Evolutionary conservation across 352 stramenopile species (phyloP).

Genomic region (Thraustochytrium sp.): DNA sequence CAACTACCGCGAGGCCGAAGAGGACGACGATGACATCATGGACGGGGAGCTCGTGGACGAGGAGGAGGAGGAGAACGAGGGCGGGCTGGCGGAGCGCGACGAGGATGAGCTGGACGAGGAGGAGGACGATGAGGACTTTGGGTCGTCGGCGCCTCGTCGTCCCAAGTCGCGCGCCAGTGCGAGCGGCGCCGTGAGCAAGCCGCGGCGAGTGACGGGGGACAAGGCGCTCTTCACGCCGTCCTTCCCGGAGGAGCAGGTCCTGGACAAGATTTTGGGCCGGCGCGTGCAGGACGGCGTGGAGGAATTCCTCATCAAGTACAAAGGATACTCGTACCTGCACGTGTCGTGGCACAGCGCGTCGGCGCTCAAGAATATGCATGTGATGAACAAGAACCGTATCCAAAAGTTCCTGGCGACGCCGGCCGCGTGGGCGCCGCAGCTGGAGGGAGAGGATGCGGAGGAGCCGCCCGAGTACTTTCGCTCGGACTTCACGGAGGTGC

Average conservation of each 20-base stretch:
- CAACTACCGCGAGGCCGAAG: background rate
- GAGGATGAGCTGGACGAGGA: background rate
- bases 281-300: background rate
- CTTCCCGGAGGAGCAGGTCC: constrained; percentile 14
- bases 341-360: constrained; percentile 89
- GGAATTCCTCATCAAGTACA: constrained; percentile 99
- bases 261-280: constrained; percentile 8
- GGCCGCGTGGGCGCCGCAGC: background rate
- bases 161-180: too few relatives aligned
- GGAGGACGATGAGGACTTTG: background rate
- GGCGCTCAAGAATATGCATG: constrained; percentile 56
- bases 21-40: background rate
- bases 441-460: background rate
- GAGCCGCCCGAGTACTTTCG: background rate
- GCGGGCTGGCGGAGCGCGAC: background rate
- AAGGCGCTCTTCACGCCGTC: background rate
- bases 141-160: background rate
- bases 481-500: background rate
- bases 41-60: background rate
- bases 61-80: background rate
- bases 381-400: background rate
- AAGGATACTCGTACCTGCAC: constrained; percentile 93
- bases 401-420: background rate
- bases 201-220: background rate
- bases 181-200: too few relatives aligned